Conservation (phyloP, 768 basidiomycete species). For the Galerina marginata region DNA sequence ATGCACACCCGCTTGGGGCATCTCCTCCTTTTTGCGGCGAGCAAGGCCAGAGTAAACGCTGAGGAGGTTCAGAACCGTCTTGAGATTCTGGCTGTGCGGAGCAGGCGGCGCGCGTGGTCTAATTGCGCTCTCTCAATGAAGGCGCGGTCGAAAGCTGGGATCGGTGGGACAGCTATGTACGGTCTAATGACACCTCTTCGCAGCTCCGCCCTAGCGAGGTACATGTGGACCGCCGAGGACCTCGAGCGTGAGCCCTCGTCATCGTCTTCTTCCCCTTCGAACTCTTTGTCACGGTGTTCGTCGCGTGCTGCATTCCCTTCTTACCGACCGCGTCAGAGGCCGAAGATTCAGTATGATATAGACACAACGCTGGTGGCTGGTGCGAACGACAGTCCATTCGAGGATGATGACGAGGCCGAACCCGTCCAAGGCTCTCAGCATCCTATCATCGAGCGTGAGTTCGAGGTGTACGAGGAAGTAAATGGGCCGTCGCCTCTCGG, state of each 20-base stretch:
- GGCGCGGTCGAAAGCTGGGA: slow-evolving; percentile 16
- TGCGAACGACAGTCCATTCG: slow-evolving; percentile 10
- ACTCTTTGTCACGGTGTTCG: slow-evolving; percentile 9
- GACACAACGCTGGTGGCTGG: slow-evolving; percentile 11
- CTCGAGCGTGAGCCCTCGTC: slow-evolving; percentile 27
- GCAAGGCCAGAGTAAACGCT: slow-evolving; percentile 44
- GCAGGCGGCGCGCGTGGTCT: slow-evolving; percentile 71
- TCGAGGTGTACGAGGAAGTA: slow-evolving; percentile 23
- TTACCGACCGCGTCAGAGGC: slow-evolving; percentile 15
- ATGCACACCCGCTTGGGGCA: slow-evolving; percentile 43
- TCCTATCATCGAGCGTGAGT: slow-evolving; percentile 14
- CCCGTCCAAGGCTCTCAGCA: slow-evolving; percentile 12
- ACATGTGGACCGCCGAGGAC: slow-evolving; percentile 46
- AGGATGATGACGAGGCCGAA: slow-evolving; percentile 13
- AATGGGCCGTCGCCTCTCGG: slow-evolving; percentile 17
- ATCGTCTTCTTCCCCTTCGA: slow-evolving; percentile 11
- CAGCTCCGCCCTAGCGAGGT: slow-evolving; percentile 54
- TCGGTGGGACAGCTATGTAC: slow-evolving; percentile 27
- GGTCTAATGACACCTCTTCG: slow-evolving; percentile 55
- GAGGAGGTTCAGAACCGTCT: slow-evolving; percentile 46
- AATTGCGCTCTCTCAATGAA: slow-evolving; percentile 45
- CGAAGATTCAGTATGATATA: slow-evolving; percentile 21
- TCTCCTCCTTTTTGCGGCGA: slow-evolving; percentile 46
- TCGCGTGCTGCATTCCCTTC: slow-evolving; percentile 12
- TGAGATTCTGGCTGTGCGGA: slow-evolving; percentile 58